Conservation (phyloP, 2,329 filamentous ascomycete genomes). For the Microsporum ferrugineum region DNA sequence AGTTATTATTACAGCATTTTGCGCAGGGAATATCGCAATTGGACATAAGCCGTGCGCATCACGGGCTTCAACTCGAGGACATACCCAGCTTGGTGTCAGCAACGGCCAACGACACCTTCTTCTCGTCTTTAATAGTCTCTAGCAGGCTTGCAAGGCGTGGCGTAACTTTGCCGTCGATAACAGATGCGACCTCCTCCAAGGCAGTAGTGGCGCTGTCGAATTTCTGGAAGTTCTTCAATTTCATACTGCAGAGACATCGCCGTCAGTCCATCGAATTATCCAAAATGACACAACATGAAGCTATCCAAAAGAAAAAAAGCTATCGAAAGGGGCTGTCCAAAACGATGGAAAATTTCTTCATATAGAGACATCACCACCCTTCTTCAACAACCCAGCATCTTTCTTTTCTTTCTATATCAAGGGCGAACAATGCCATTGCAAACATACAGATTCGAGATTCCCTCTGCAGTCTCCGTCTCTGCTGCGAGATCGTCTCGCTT, state of each 20-base stretch:
- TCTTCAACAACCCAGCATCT: neutral
- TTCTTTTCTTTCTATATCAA: neutral
- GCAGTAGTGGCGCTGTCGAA: slow-evolving; percentile 88
- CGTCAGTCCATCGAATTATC: slow-evolving; percentile 5
- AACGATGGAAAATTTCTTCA: neutral
- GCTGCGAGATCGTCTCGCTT: slow-evolving; percentile 70
- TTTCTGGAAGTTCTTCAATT: slow-evolving; percentile 94
- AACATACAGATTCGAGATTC: slow-evolving; percentile 72
- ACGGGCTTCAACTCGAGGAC: neutral
- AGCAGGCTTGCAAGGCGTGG: slow-evolving; percentile 72
- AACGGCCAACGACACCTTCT: slow-evolving; percentile 89
- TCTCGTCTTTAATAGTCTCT: slow-evolving; percentile 87
- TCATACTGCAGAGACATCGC: slow-evolving; percentile 48
- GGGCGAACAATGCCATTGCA: slow-evolving; percentile 5
- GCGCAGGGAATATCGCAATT: neutral
- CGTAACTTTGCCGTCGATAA: slow-evolving; percentile 91
- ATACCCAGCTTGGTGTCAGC: slow-evolving; percentile 77
- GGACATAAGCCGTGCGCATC: neutral
- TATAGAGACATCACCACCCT: neutral
- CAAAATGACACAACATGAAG: neutral
- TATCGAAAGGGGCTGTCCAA: neutral
- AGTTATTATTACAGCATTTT: neutral
- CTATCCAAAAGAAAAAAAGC: neutral
- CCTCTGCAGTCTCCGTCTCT: slow-evolving; percentile 68
- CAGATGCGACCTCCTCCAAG: slow-evolving; percentile 75